Evolutionary conservation across 805 yeast genomes (phyloP), one percentile per base, ranked within the genome.

Genomic region (Pichia phayaonensis): DNA sequence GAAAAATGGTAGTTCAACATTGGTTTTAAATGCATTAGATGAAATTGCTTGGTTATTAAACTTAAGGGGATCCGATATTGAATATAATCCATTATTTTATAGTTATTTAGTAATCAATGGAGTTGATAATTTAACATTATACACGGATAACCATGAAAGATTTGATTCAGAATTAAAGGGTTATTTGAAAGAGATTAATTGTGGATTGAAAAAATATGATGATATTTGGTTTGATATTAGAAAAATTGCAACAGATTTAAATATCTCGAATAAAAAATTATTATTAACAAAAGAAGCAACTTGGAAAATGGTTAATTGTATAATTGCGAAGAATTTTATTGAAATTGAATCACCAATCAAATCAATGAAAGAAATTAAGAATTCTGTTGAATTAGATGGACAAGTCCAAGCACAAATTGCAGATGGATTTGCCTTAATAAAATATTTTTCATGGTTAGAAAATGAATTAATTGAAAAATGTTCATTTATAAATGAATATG

Each of bases 41-140:
- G 96, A 90, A 58, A 80, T 90, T 54, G 94, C 96, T 8, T 90
- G 97, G 97, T 68, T 90, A 42, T 76, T 90, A 62, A 92, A 92
- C 62, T 69, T 92, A 50, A 79, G 99, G 56, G 73, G 74, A 40
- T 56, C 63, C 46, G 83, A 79, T 60, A 79, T 79, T 51, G 76
- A 74, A 45, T 79, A 59, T 62, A 78, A 77, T 57, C 83, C 83
- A 4, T 72, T 79, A 18, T 79, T 79, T 56, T 78, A 68, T 65
- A 63, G 75, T 50, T 78, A 78, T 54, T 59, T 75, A 44, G 65
- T 83, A 12, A 71, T 83, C 29, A 68, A 76, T 18, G 69, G 61
- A 13, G 68, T 61, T 27, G 39, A 49, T 24, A 60, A 65, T 13
- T 63, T 72, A 23, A 65, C 64, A 0, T 64, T 79, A 44, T 79